These are phyloP conservation scores for Wallacemonas sp. DNA, from an alignment of 208 protist species.

Conservation along the genomic window DNA sequence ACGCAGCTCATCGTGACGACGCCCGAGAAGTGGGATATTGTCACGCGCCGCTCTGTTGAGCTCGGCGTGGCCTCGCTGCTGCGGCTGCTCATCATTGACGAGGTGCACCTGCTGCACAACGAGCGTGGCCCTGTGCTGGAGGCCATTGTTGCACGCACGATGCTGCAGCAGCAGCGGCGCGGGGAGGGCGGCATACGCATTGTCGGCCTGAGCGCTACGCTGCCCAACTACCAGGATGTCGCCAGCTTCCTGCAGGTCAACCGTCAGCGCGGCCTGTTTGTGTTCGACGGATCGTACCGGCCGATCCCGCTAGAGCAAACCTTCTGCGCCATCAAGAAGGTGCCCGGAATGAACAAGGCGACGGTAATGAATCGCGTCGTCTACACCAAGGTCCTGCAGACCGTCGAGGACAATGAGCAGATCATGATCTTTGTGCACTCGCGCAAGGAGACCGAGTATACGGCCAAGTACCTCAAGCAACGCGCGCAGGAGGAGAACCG, in stretches of 20 bases:
- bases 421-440: conserved; percentile 99
- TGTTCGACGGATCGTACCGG: conserved; percentile 95
- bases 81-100: conserved; percentile 96
- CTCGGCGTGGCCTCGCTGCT: conserved; percentile 88
- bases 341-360: conserved; percentile 94
- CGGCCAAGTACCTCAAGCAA: conserved; percentile 92
- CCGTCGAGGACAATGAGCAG: conserved; percentile 92
- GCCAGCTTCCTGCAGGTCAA: conserved; percentile 98
- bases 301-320: conserved; percentile 98
- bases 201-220: conserved; percentile 99
- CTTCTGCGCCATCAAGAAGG: conserved; percentile 97
- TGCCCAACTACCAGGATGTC: conserved; percentile 99
- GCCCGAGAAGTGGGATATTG: conserved; percentile 99
- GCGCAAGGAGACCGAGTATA: conserved; percentile 98
- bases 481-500: conserved; percentile 89
- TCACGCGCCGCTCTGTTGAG: conserved; percentile 98
- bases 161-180: conserved; percentile 79
- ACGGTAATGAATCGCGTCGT: conserved; percentile 97
- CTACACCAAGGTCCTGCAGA: conserved; percentile 97
- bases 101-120: conserved; percentile 99
- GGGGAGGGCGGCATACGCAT: conserved; percentile 93
- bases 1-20: conserved; percentile 99
- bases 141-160: conserved; percentile 97
- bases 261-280: conserved; percentile 92
- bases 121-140: conserved; percentile 99